These are phyloP conservation scores for Myxozyma kluyveri DNA, from an alignment of 805 yeast species.

Conservation along the genomic window DNA sequence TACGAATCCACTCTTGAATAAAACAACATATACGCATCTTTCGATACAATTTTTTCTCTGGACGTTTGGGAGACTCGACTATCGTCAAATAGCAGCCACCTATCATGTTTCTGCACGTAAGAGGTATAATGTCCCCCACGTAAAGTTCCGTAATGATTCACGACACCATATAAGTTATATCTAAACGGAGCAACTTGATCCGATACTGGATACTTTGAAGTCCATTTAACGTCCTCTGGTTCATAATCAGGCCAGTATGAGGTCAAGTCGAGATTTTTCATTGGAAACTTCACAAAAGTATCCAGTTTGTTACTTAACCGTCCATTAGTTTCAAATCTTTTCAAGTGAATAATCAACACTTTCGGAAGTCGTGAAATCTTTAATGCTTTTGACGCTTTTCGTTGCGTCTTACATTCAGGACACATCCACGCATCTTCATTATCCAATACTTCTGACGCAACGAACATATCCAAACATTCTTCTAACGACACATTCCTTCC, in stretches of 20 bases:
- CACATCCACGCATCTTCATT: constrained; percentile 85
- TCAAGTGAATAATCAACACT: constrained; percentile 76
- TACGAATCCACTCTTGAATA: constrained; percentile 39
- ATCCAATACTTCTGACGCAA: constrained; percentile 67
- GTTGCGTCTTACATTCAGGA: constrained; percentile 64
- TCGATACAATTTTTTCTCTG: constrained; percentile 54
- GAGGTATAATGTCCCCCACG: constrained; percentile 89
- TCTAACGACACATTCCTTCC: constrained; percentile 44
- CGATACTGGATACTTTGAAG: constrained; percentile 55
- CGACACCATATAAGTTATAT: constrained; percentile 75
- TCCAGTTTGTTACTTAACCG: constrained; percentile 53
- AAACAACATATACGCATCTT: constrained; percentile 80
- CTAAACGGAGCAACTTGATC: constrained; percentile 79
- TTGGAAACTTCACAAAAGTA: constrained; percentile 66
- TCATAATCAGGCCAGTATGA: constrained; percentile 65
- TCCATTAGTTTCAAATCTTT: constrained; percentile 59
- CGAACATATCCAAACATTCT: constrained; percentile 75
- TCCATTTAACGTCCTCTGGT: constrained; percentile 44
- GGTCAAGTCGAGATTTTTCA: constrained; percentile 58
- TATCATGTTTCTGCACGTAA: constrained; percentile 61
- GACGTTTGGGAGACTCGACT: constrained; percentile 49
- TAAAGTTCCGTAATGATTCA: constrained; percentile 78
- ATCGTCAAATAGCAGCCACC: constrained; percentile 86
- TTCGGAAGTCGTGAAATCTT: constrained; percentile 75
- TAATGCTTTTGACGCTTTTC: constrained; percentile 65